Base-by-base conservation (phyloP, 352 stramenopile species). In the Globisporangium lucens region DNA sequence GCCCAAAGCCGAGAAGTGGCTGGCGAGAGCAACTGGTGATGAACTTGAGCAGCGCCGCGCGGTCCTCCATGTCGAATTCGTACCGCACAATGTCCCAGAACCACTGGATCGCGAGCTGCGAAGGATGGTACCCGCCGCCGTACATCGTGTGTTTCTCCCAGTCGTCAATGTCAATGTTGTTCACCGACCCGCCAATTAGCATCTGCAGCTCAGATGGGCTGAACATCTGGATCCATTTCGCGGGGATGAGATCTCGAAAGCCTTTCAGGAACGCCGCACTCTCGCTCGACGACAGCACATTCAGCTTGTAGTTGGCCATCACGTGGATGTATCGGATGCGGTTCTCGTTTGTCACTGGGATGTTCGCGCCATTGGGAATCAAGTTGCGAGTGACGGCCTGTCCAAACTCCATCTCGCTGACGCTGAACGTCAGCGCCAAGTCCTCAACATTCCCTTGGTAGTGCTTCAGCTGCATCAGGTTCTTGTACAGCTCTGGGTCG, bases 221-320 rank as follows among this genome's bases (percentile, higher is more conserved):
- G 63, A 94, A 94, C 81, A 94, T 89, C 59, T 89, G 82, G 38
- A 94, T 79, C 86, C 86, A 94, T 33, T 81, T 82, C 9, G 76
- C 77, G 2, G 86, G 86, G 38, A 94, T 90, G 41, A 94, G 70
- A 57, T 92, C 81, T 6, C 83, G 84, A 56, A 94, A 94, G 22
- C 86, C 86, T 20, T 77, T 75, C 30, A 94, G 63, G 58, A 93
- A 91, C 15, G 86, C 84, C 1, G 75, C 74, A 33, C 78, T 89
- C 56, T 89, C 79, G 17, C 75, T 60, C 0, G 82, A 79, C 4
- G 79, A 82, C 47, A 82, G 68, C 51, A 98, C 81, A 71, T 99
- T 99, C 35, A 99, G 75, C 75, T 99, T 97, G 83, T 98, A 96
- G 70, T 99, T 98, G 22, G 97, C 96, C 36, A 99, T 82, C 29